Base-by-base conservation (phyloP, 495 filamentous ascomycete species). In the Wilcoxina mikolae region DNA sequence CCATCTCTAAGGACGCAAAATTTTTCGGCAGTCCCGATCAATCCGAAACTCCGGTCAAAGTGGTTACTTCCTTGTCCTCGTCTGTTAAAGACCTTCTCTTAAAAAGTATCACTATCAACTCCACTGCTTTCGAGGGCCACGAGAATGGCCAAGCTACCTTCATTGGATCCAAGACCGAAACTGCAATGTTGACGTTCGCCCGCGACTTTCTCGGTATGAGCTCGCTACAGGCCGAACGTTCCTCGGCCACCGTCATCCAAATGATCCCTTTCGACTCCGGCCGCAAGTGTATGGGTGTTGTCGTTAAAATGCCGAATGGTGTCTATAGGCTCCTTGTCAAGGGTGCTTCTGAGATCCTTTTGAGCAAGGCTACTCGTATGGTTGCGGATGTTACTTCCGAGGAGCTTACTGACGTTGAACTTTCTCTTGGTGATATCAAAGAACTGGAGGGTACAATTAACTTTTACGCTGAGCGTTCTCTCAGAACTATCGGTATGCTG, bases 111-210 rank as follows among this genome's bases (percentile, higher is more conserved):
- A 76, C 81, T 11, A 69, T 89, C 56, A 94, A 94, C 70, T 90
- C 87, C 1, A 93, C 87, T 0, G 87, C 87, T 4, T 93, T 90
- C 58, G 86, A 94, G 65, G 82, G 84, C 27, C 84, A 89, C 28
- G 74, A 78, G 28, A 79, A 86, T 35, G 84, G 84, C 0, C 77
- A 76, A 0, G 70, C 76, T 10, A 76, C 77, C 0, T 94, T 89
- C 57, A 78, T 93, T 53, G 87, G 87, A 48, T 93, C 87, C 3
- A 94, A 93, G 71, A 94, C 87, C 0, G 87, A 94, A 61, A 90
- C 87, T 4, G 85, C 87, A 1, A 72, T 94, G 33, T 71, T 94
- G 15, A 74, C 74, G 20, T 83, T 88, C 57, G 85, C 86, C 15
- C 76, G 78, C 52, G 82, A 87, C 39, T 72, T 82, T 59, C 73